Evolutionary conservation across 2,329 filamentous ascomycete species (phyloP), one percentile per base, ranked within the genome.

Genomic region (Talaromyces sp.): DNA sequence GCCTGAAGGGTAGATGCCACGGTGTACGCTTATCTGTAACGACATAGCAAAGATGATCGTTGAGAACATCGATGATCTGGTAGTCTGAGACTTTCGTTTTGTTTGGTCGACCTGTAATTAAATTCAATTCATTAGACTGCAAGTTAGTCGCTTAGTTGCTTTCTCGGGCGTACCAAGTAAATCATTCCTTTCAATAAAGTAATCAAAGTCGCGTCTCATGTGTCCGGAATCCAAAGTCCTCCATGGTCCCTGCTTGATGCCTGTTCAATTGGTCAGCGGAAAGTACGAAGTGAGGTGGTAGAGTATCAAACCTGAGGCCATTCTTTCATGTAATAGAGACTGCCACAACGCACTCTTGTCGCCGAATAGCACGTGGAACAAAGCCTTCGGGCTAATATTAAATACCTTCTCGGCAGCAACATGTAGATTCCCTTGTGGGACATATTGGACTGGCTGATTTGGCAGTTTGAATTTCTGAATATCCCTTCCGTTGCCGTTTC

Each of bases 291-390:
- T 31, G 27, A 31, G 27, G 27, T 31, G 27, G 27, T 6, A 7
- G 33, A 33, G 41, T 10, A 41, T 68, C 77, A 68, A 74, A 83
- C 81, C 79, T 75, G 89, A 86, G 15, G 91, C 92, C 71, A 89
- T 86, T 61, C 91, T 86, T 75, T 96, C 92, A 74, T 92, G 90
- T 75, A 97, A 94, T 35, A 98, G 83, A 72, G 94, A 88, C 71
- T 95, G 92, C 79, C 97, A 99, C 45, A 98, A 89, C 39, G 93
- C 92, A 75, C 92, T 96, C 79, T 94, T 96, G 77, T 99, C 95
- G 43, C 95, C 95, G 77, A 98, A 99, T 61, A 99, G 85, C 17
- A 98, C 91, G 73, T 98, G 94, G 77, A 98, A 99, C 65, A 97
- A 88, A 0, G 92, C 92, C 77, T 99, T 98, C 56, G 95, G 90